phyloP scores from a whole-genome alignment of 1,284 basidiomycete species.

The Phylloboletellus chloephorus region DNA sequence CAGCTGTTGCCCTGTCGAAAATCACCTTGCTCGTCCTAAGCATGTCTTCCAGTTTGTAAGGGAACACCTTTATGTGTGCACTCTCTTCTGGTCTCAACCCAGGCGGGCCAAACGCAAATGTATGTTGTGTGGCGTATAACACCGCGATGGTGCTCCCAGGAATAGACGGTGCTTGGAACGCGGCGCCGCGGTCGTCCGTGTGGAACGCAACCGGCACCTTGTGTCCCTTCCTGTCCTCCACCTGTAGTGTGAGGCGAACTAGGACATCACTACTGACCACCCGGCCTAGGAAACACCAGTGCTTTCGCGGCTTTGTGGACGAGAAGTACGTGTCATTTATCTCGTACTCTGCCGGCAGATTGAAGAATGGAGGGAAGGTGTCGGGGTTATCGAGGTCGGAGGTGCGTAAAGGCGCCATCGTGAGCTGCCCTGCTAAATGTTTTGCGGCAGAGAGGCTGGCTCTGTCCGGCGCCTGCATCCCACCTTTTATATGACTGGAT shows the following conservation, averaged over 20 bases:
- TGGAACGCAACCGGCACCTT: slow-evolving; percentile 28
- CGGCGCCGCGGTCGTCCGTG: slow-evolving; percentile 29
- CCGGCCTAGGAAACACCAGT: slow-evolving; percentile 30
- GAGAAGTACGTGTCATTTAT: slow-evolving; percentile 18
- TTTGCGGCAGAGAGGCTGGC: slow-evolving; percentile 1
- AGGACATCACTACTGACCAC: slow-evolving; percentile 21
- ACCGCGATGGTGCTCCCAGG: slow-evolving; percentile 31
- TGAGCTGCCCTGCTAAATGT: slow-evolving; percentile 4
- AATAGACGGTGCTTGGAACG: slow-evolving; percentile 20
- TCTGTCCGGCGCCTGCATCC: background rate
- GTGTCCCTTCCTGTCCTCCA: slow-evolving; percentile 28
- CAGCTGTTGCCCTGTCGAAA: slow-evolving; percentile 18
- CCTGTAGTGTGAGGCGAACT: slow-evolving; percentile 26
- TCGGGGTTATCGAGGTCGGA: slow-evolving; percentile 27
- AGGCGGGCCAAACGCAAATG: slow-evolving; percentile 29
- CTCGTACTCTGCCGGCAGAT: slow-evolving; percentile 22
- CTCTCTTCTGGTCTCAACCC: slow-evolving; percentile 26
- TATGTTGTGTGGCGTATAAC: slow-evolving; percentile 29
- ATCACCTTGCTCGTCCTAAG: slow-evolving; percentile 23
- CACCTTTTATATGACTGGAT: slow-evolving; percentile 17
- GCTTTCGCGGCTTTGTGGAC: slow-evolving; percentile 23
- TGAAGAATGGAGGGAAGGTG: slow-evolving; percentile 25
- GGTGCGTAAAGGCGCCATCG: slow-evolving; percentile 19
- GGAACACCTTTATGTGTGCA: slow-evolving; percentile 26
- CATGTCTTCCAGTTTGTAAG: slow-evolving; percentile 26